These are phyloP conservation scores for Malus orientalis DNA, from an alignment of 306 rosid genomes.

Conservation along the genomic window DNA sequence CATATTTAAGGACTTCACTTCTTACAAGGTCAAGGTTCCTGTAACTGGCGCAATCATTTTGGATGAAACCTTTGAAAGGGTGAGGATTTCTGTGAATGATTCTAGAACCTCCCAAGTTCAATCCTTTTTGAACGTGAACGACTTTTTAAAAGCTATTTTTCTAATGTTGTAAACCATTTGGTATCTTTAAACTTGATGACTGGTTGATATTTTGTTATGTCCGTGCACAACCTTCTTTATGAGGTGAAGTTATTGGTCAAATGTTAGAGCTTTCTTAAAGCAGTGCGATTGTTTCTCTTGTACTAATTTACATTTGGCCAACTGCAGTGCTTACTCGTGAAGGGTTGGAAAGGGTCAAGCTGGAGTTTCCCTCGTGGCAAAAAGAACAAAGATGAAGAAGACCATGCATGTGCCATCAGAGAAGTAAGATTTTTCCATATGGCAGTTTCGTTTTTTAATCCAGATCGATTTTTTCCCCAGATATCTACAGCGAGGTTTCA, in stretches of 20 bases:
- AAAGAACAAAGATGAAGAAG: slow-evolving; percentile 98
- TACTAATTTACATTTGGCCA: slow-evolving; percentile 12
- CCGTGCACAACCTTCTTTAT: background rate
- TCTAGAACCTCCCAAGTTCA: background rate
- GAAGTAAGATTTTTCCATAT: slow-evolving; percentile 51
- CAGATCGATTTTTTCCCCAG: background rate
- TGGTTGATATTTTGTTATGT: background rate
- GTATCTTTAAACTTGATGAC: background rate
- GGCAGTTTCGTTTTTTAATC: background rate
- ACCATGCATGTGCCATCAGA: slow-evolving; percentile 90
- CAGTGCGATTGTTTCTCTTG: background rate
- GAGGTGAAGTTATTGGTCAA: background rate
- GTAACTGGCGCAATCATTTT: slow-evolving; percentile 96
- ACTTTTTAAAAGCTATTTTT: background rate
- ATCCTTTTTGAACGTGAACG: background rate
- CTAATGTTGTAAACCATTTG: background rate
- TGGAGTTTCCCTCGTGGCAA: slow-evolving; percentile 99
- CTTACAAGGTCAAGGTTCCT: slow-evolving; percentile 95
- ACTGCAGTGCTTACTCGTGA: slow-evolving; percentile 85
- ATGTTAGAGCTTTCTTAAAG: slow-evolving; percentile 1
- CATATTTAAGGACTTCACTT: slow-evolving; percentile 93
- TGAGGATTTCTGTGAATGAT: slow-evolving; percentile 24
- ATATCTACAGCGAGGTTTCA: background rate
- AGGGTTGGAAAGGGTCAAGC: slow-evolving; percentile 99
- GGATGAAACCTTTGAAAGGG: slow-evolving; percentile 95